phyloP scores from a whole-genome alignment of 805 yeast genomes.

The Candida sanyiensis region DNA sequence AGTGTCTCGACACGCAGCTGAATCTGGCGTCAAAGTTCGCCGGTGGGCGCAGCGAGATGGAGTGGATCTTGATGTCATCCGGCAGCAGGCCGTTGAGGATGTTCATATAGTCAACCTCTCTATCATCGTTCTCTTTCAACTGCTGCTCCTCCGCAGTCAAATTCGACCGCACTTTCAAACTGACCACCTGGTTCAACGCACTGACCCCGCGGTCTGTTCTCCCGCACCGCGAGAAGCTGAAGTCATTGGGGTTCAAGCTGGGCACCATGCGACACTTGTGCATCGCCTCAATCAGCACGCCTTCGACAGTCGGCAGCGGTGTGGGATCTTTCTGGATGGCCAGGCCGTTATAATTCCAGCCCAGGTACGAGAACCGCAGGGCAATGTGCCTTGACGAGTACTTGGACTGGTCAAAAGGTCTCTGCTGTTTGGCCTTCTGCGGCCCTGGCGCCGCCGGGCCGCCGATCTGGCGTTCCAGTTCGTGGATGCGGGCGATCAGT shows the following conservation, averaged over 20 bases:
- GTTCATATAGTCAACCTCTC: constrained; percentile 71
- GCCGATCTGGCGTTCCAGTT: constrained; percentile 41
- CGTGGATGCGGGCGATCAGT: constrained; percentile 48
- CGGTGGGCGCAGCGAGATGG: constrained; percentile 81
- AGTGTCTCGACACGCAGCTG: constrained; percentile 82
- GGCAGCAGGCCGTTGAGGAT: constrained; percentile 77
- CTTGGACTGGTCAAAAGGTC: constrained; percentile 56
- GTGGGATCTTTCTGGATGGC: constrained; percentile 76
- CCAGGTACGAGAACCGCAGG: constrained; percentile 76
- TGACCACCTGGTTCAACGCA: constrained; percentile 92
- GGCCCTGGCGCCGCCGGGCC: not conserved
- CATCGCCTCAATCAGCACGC: constrained; percentile 65
- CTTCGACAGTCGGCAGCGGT: constrained; percentile 83
- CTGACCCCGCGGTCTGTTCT: constrained; percentile 96
- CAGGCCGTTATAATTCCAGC: constrained; percentile 92
- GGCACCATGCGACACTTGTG: constrained; percentile 59
- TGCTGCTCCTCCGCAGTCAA: constrained; percentile 57
- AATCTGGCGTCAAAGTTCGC: constrained; percentile 83
- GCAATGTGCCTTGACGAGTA: constrained; percentile 68
- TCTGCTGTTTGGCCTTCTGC: constrained; percentile 18
- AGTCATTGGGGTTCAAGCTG: constrained; percentile 51
- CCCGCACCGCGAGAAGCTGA: constrained; percentile 84
- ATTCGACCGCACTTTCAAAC: constrained; percentile 67
- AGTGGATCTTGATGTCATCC: constrained; percentile 73
- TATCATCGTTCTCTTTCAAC: constrained; percentile 48